These are phyloP conservation scores for Moniliophthora roreri DNA, from an alignment of 1,284 basidiomycete species.

Conservation along the genomic window DNA sequence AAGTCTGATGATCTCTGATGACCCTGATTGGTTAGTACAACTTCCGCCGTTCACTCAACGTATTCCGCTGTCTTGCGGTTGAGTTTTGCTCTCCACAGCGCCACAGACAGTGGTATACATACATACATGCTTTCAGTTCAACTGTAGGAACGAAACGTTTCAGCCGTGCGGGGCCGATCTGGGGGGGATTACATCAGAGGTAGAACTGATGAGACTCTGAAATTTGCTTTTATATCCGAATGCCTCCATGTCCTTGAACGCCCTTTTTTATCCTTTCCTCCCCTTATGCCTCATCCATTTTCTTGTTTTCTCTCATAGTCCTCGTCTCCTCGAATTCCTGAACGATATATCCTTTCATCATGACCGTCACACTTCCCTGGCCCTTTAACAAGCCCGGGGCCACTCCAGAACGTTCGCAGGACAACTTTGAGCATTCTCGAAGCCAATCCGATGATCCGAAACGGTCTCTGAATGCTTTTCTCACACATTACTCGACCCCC, in stretches of 20 bases:
- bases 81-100: too few species aligned
- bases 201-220: too few species aligned
- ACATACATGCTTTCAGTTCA: too few species aligned
- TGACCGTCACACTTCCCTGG: constrained; percentile 24
- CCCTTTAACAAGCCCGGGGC: not conserved
- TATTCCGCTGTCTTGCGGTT: too few species aligned
- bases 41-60: too few species aligned
- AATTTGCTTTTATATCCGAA: not conserved
- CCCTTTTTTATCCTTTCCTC: constrained; percentile 10
- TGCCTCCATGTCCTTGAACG: not conserved
- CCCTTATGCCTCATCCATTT: constrained; percentile 16
- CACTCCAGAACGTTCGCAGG: not conserved
- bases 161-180: not conserved
- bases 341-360: constrained; percentile 13
- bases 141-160: not conserved
- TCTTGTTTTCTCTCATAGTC: constrained; percentile 17
- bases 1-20: too few species aligned
- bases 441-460: constrained; percentile 1
- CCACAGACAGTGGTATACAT: too few species aligned
- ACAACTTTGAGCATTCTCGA: not conserved
- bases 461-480: constrained; percentile 27
- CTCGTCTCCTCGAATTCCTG: constrained; percentile 15
- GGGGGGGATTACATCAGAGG: too few species aligned
- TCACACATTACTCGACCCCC: constrained; percentile 66
- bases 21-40: too few species aligned